Percentiles rank a stretch among this genome's conserved stretches.
Conservation (phyloP, 345 rosid species). For the Corymbia maculata region DNA sequence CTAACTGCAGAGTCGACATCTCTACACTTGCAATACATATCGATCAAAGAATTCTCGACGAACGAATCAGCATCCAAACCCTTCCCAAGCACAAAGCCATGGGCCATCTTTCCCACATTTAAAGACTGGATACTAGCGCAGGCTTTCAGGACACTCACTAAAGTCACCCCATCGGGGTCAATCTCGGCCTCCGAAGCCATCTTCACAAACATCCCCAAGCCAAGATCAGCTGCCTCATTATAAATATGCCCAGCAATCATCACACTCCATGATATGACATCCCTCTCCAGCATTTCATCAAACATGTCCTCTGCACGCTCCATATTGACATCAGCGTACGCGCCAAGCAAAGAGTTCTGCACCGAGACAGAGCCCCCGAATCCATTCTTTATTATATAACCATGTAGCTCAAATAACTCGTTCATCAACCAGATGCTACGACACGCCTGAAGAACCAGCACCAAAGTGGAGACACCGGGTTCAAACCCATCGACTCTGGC, state of each 20-base stretch:
- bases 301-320: constrained; percentile 40
- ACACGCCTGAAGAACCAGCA: constrained; percentile 44
- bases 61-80: constrained; percentile 42
- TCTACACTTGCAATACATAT: constrained; percentile 48
- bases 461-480: constrained; percentile 43
- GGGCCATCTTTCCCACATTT: constrained; percentile 35
- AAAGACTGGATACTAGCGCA: constrained; percentile 24
- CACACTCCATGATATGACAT: constrained; percentile 63
- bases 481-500: constrained; percentile 47
- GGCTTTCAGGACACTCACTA: constrained; percentile 51
- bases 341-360: constrained; percentile 41
- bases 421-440: constrained; percentile 3
- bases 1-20: constrained; percentile 35
- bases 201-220: constrained; percentile 31
- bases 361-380: constrained; percentile 24
- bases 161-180: constrained; percentile 37
- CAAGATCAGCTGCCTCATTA: constrained; percentile 20
- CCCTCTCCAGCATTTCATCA: constrained; percentile 60
- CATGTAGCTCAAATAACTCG: constrained; percentile 26
- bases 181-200: constrained; percentile 28
- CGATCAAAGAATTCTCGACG: constrained; percentile 49
- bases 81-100: constrained; percentile 31
- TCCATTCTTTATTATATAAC: constrained; percentile 42
- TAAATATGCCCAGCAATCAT: constrained; percentile 45
- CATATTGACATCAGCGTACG: constrained; percentile 18